Evolutionary conservation across 176 grass and related monocot genomes (phyloP).

Genomic region (Carex scoparia): DNA sequence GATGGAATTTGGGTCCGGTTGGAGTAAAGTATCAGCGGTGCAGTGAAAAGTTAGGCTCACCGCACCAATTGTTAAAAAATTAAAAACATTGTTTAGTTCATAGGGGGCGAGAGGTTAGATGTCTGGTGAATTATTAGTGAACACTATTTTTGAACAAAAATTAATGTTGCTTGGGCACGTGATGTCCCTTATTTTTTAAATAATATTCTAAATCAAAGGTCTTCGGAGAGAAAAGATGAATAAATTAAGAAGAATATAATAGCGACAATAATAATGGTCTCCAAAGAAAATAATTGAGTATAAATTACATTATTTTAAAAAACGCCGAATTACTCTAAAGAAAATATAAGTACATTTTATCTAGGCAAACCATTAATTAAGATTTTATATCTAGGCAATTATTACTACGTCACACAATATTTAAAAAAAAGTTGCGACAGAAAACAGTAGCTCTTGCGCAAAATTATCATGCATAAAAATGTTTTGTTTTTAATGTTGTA

Average conservation of each 20-base stretch:
- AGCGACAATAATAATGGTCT: not conserved
- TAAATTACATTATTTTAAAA: too few species aligned
- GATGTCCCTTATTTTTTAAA: not conserved
- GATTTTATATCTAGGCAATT: too few species aligned
- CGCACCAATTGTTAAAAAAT: not conserved
- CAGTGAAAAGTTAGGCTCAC: not conserved
- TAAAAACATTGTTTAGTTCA: not conserved
- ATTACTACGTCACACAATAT: too few species aligned
- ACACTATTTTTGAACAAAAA: not conserved
- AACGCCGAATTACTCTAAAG: too few species aligned
- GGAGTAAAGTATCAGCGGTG: not conserved
- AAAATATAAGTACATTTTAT: too few species aligned
- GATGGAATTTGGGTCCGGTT: constrained; percentile 11
- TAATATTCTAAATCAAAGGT: not conserved
- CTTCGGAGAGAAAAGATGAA: not conserved
- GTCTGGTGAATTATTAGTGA: not conserved
- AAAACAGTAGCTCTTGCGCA: too few species aligned
- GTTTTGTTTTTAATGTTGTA: too few species aligned
- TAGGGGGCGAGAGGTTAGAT: not conserved
- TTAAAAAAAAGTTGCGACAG: too few species aligned
- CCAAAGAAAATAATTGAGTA: not conserved
- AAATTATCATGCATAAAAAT: too few species aligned
- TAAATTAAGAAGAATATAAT: not conserved
- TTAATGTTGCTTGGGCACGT: not conserved
- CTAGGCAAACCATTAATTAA: too few species aligned